Conservation (phyloP, 306 rosid genomes). For the Alnus glutinosa region DNA sequence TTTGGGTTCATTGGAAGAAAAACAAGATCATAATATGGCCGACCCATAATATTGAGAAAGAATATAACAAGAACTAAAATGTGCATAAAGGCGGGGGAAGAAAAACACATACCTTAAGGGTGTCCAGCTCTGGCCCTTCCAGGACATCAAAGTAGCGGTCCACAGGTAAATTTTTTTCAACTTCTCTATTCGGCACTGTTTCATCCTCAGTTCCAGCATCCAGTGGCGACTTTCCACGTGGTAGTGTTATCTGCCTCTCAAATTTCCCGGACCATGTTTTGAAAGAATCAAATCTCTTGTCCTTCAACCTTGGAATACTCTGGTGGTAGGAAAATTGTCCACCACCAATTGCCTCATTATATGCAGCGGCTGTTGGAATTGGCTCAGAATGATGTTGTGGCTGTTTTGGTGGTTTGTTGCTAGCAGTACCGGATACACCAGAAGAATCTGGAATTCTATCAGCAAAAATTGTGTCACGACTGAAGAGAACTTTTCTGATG, state of each 20-base stretch:
- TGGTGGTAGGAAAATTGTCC: slow-evolving; percentile 30
- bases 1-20: neutral
- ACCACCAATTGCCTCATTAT: slow-evolving; percentile 16
- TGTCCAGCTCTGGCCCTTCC: slow-evolving; percentile 70
- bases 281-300: slow-evolving; percentile 71
- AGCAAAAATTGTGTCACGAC: slow-evolving; percentile 38
- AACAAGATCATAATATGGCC: neutral
- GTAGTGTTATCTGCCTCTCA: slow-evolving; percentile 65
- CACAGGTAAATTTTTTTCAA: slow-evolving; percentile 48
- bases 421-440: neutral
- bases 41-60: neutral
- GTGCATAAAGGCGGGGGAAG: neutral
- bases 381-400: slow-evolving; percentile 73
- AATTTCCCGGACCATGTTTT: slow-evolving; percentile 81
- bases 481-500: slow-evolving; percentile 37
- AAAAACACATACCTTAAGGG: slow-evolving; percentile 58
- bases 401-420: slow-evolving; percentile 34
- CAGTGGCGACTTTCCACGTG: slow-evolving; percentile 54
- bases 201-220: slow-evolving; percentile 27
- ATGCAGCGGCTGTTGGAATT: slow-evolving; percentile 36
- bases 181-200: slow-evolving; percentile 27
- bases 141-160: slow-evolving; percentile 70
- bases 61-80: neutral
- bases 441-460: slow-evolving; percentile 25
- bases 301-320: slow-evolving; percentile 38